phyloP scores from a whole-genome alignment of 2,329 filamentous ascomycete species.

The Botrytis porri region DNA sequence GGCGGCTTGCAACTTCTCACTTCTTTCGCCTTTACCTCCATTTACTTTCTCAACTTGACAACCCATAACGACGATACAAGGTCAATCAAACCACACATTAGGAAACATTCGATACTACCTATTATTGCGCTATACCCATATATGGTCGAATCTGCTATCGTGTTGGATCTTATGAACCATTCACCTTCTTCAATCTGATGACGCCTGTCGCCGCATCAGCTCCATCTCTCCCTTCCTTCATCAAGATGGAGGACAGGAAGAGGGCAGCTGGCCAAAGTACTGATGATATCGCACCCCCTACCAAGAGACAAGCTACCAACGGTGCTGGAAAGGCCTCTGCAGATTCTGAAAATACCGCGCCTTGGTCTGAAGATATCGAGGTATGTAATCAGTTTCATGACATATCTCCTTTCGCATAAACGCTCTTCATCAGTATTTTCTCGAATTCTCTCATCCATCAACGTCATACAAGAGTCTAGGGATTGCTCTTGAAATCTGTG shows the following conservation, averaged over 20 bases:
- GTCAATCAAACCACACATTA: not conserved
- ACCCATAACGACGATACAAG: slow-evolving; percentile 22
- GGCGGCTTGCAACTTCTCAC: slow-evolving; percentile 18
- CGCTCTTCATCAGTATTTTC: slow-evolving; percentile 22
- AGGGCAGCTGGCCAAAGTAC: slow-evolving; percentile 66
- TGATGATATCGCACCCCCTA: slow-evolving; percentile 82
- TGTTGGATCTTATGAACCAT: slow-evolving; percentile 17
- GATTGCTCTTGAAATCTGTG: slow-evolving; percentile 31
- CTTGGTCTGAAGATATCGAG: slow-evolving; percentile 69
- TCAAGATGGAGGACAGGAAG: slow-evolving; percentile 99
- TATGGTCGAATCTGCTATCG: not conserved
- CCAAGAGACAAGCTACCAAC: slow-evolving; percentile 89
- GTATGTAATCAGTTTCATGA: slow-evolving; percentile 50
- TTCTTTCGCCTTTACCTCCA: slow-evolving; percentile 16
- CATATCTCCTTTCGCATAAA: slow-evolving; percentile 10
- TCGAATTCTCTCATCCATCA: slow-evolving; percentile 23
- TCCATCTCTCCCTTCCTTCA: slow-evolving; percentile 73
- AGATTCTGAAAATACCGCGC: slow-evolving; percentile 58
- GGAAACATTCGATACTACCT: not conserved
- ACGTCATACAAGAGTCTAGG: slow-evolving; percentile 25
- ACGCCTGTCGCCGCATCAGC: slow-evolving; percentile 43
- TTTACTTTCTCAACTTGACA: slow-evolving; percentile 9
- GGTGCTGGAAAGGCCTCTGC: slow-evolving; percentile 66
- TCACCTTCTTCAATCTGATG: slow-evolving; percentile 49
- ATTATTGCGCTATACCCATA: slow-evolving; percentile 20